Evolutionary conservation across 73 alveolate genomes (phyloP).

Genomic region (Paramecium pentaurelia): DNA sequence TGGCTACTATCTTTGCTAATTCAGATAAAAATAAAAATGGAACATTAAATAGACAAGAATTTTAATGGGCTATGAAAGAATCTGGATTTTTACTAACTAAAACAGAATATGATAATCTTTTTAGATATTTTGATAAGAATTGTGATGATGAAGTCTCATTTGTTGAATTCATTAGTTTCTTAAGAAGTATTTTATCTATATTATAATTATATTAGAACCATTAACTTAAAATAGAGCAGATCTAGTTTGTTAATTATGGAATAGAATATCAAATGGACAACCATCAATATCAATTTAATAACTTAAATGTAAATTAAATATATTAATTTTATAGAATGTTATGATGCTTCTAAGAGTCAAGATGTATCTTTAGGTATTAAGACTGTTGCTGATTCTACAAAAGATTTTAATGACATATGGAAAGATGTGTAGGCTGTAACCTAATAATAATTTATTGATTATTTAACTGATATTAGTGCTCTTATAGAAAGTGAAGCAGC

Average conservation of each 20-base stretch:
- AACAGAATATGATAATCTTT: slow-evolving; percentile 74
- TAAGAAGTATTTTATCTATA: neutral
- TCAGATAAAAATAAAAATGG: slow-evolving; percentile 59
- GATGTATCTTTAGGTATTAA: slow-evolving; percentile 68
- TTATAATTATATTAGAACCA: neutral
- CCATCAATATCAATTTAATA: neutral
- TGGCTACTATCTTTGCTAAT: slow-evolving; percentile 61
- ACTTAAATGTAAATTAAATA: neutral
- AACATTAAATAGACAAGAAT: slow-evolving; percentile 63
- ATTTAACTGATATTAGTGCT: slow-evolving; percentile 79
- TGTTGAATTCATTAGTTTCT: slow-evolving; percentile 48
- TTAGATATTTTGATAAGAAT: slow-evolving; percentile 73
- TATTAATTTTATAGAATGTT: slow-evolving; percentile 24
- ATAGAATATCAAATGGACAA: neutral
- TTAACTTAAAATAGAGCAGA: neutral
- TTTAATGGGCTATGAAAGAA: slow-evolving; percentile 79
- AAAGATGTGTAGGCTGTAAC: slow-evolving; percentile 54
- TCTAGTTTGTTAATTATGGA: neutral
- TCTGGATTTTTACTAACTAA: slow-evolving; percentile 71
- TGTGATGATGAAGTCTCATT: slow-evolving; percentile 66
- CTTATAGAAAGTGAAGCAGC: slow-evolving; percentile 84
- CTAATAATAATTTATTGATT: slow-evolving; percentile 77
- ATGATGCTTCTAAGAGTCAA: slow-evolving; percentile 61
- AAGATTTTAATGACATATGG: slow-evolving; percentile 64
- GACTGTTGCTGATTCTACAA: slow-evolving; percentile 65